A percentile compares a stretch with the other conserved stretches of the same genome.
Evolutionary conservation across 2,329 filamentous ascomycete genomes (phyloP).

Genomic region (Phyllosticta citrichinensis): DNA sequence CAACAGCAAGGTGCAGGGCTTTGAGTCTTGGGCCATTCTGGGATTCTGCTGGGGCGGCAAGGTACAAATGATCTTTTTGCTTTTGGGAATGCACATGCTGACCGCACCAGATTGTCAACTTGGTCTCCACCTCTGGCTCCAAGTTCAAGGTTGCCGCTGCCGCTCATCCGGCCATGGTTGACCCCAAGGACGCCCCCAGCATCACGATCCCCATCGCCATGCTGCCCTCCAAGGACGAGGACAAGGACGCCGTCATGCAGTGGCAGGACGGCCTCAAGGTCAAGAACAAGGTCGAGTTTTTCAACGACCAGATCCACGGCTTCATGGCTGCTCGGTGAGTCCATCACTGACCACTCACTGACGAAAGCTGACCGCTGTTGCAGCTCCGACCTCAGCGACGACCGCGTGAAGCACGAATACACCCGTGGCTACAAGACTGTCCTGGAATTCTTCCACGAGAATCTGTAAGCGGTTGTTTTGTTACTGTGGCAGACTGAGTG

Average conservation of each 20-base stretch:
- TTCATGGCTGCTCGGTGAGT: slow-evolving; percentile 33
- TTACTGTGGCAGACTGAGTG: neutral
- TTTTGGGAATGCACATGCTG: neutral
- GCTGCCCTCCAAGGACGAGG: slow-evolving; percentile 49
- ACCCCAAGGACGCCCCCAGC: slow-evolving; percentile 45
- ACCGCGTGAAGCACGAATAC: slow-evolving; percentile 40
- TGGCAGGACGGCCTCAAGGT: slow-evolving; percentile 40
- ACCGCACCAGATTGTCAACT: slow-evolving; percentile 41
- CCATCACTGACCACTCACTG: neutral
- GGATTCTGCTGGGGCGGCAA: slow-evolving; percentile 53
- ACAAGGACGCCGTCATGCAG: slow-evolving; percentile 40
- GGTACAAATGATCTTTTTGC: slow-evolving; percentile 13
- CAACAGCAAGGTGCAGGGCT: slow-evolving; percentile 33
- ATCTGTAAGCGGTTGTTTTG: slow-evolving; percentile 34
- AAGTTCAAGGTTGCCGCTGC: slow-evolving; percentile 48
- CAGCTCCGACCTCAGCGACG: slow-evolving; percentile 36
- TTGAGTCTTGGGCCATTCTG: slow-evolving; percentile 49
- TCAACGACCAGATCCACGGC: slow-evolving; percentile 37
- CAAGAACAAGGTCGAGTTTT: slow-evolving; percentile 39
- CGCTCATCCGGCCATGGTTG: slow-evolving; percentile 52
- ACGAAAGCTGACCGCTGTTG: neutral
- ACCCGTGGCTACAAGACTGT: slow-evolving; percentile 40
- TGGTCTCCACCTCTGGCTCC: slow-evolving; percentile 41
- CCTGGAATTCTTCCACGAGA: slow-evolving; percentile 42
- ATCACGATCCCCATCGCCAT: slow-evolving; percentile 48